A percentile compares a stretch with the other conserved stretches of the same genome.
Conservation (phyloP, 2,329 filamentous ascomycete genomes). For the Plectosphaerella sp. region DNA sequence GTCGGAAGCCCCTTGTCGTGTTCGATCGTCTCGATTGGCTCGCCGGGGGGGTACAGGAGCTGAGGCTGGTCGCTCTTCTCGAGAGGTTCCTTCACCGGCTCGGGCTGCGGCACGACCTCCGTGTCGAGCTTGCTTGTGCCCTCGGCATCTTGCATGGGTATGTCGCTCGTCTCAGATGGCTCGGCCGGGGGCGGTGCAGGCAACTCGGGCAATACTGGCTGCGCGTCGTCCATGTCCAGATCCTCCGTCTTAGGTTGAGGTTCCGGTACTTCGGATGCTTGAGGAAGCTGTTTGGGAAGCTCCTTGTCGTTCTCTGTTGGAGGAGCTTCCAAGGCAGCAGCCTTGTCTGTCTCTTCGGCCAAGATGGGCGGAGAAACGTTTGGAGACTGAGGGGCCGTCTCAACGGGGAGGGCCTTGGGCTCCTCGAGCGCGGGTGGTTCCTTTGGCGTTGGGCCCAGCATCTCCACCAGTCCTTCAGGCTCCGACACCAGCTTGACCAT, state of each 20-base stretch:
- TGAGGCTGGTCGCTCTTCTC: constrained; percentile 4
- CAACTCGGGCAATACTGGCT: constrained; percentile 4
- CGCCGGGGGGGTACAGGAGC: constrained; percentile 7
- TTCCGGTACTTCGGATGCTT: constrained; percentile 4
- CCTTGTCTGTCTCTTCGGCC: too few relatives aligned
- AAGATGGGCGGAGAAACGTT: neutral
- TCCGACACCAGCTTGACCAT: constrained; percentile 43
- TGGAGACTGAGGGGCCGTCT: neutral
- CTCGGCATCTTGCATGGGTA: constrained; percentile 10
- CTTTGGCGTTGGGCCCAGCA: constrained; percentile 36
- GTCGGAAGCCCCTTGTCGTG: constrained; percentile 25
- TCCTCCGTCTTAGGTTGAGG: constrained; percentile 33
- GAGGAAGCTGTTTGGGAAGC: neutral
- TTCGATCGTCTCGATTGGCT: constrained; percentile 17
- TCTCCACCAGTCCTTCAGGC: constrained; percentile 34
- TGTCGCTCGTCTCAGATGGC: constrained; percentile 10
- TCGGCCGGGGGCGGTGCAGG: neutral
- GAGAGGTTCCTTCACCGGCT: constrained; percentile 21
- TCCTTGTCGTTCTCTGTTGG: neutral
- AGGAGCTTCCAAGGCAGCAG: too few relatives aligned
- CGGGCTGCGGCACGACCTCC: constrained; percentile 2
- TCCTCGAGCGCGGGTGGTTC: constrained; percentile 8
- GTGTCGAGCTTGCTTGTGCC: neutral
- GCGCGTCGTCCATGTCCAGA: constrained; percentile 31
- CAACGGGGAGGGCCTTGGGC: neutral